Conservation (phyloP, 768 basidiomycete species). For the Leccinum disarticulatum region DNA sequence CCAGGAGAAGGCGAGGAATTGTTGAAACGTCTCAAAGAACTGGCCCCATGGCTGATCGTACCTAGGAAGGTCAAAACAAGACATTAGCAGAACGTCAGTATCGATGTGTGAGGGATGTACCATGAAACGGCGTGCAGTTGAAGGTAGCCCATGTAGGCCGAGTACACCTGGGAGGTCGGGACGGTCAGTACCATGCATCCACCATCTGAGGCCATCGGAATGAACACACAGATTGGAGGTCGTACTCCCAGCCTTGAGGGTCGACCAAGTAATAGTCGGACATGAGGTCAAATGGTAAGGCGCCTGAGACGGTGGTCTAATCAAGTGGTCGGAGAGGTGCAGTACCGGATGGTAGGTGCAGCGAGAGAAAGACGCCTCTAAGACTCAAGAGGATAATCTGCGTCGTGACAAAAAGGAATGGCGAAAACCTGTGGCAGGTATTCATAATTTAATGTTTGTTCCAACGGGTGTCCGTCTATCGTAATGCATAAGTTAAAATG, state of each 20-base stretch:
- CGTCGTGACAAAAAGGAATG: not conserved
- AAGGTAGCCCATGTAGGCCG: slow-evolving; percentile 78
- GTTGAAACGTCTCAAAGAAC: slow-evolving; percentile 75
- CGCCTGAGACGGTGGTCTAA: not conserved
- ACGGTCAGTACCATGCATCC: slow-evolving; percentile 1
- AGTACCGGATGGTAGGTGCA: not conserved
- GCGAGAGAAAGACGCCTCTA: not conserved
- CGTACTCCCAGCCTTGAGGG: slow-evolving; percentile 76
- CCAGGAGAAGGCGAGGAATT: slow-evolving; percentile 81
- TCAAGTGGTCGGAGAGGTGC: not conserved
- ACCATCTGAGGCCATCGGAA: not conserved
- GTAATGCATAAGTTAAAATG: slow-evolving; percentile 17
- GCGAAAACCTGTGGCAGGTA: not conserved
- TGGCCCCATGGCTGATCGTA: slow-evolving; percentile 81
- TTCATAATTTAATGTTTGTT: slow-evolving; percentile 21
- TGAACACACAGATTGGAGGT: slow-evolving; percentile 67
- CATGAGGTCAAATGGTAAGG: slow-evolving; percentile 35
- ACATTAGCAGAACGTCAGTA: not conserved
- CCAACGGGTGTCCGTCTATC: slow-evolving; percentile 6
- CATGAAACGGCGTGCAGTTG: slow-evolving; percentile 69
- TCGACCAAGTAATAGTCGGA: slow-evolving; percentile 73
- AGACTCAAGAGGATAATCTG: not conserved
- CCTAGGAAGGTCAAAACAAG: slow-evolving; percentile 38
- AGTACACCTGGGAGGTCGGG: slow-evolving; percentile 48
- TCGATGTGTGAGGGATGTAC: slow-evolving; percentile 32